Evolutionary conservation across 2,329 filamentous ascomycete species (phyloP), one percentile per base, ranked within the genome.

Genomic region (Lachnellula arida): DNA sequence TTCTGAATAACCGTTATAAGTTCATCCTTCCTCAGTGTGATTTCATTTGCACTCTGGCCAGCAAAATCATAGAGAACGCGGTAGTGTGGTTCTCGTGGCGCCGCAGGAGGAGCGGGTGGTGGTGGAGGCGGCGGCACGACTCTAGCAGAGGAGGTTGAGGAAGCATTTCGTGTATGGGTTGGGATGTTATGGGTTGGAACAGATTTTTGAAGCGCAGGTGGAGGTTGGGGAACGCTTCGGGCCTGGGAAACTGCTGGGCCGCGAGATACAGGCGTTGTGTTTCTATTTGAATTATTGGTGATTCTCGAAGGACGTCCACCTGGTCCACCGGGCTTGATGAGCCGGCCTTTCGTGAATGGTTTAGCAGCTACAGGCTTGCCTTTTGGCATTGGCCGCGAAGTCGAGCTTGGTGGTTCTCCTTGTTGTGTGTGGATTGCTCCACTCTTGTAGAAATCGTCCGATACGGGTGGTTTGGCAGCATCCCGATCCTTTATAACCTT

Each of bases 51-150:
- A 60, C 82, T 89, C 64, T 93, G 87, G 15, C 91, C 91, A 53
- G 79, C 81, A 71, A 97, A 99, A 67, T 97, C 92, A 72, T 97
- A 99, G 47, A 97, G 73, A 4, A 91, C 94, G 76, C 91, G 94
- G 67, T 89, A 95, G 64, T 86, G 90, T 28, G 90, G 84, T 71
- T 92, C 93, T 34, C 80, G 78, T 39, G 80, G 72, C 42, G 79
- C 78, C 8, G 83, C 79, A 43, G 85, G 88, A 15, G 89, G 84
- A 1, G 86, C 77, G 57, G 74, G 85, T 3, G 79, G 86, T 35
- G 87, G 87, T 42, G 81, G 85, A 49, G 28, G 28, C 28, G 74
- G 81, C 68, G 75, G 75, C 32, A 74, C 72, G 22, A 77, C 79
- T 56, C 84, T 77, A n/a, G 74, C 74, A 63, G 75, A 77, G 62